A percentile compares a stretch with the other conserved stretches of the same genome.
Evolutionary conservation across 2,329 filamentous ascomycete species (phyloP).

Genomic region (Diplodia seriata): DNA sequence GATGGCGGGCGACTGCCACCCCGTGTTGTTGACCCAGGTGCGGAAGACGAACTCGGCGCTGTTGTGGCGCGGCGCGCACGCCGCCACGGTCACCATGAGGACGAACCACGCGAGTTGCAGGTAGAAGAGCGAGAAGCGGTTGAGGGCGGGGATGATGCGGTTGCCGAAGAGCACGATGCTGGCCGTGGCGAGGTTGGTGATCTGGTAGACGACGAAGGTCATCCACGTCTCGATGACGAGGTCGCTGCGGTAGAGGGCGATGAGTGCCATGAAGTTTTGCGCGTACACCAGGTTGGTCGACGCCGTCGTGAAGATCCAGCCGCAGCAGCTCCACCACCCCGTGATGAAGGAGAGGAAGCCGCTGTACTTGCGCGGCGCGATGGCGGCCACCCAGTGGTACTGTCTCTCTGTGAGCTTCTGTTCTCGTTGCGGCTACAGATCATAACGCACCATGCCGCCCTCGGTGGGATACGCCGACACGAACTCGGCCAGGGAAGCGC

Average conservation of each 20-base stretch:
- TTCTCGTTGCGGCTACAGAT: no score
- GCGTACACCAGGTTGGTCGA: constrained; percentile 35
- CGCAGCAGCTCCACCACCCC: constrained; percentile 32
- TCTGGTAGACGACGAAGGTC: constrained; percentile 34
- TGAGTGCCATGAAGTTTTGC: constrained; percentile 34
- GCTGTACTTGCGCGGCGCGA: constrained; percentile 32
- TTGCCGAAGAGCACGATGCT: constrained; percentile 34
- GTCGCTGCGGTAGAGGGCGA: constrained; percentile 30
- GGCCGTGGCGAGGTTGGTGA: constrained; percentile 32
- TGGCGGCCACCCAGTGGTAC: constrained; percentile 35
- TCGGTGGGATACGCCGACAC: constrained; percentile 34
- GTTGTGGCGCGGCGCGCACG: constrained; percentile 56
- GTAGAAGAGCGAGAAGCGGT: constrained; percentile 33
- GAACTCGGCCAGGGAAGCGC: constrained; percentile 35
- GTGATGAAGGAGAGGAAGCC: constrained; percentile 34
- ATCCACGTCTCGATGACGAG: constrained; percentile 34
- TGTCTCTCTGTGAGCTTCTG: background rate
- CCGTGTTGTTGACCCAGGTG: constrained; percentile 61
- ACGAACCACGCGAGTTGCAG: constrained; percentile 42
- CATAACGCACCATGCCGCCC: constrained; percentile 33
- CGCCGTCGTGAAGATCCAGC: constrained; percentile 34
- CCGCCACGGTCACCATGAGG: constrained; percentile 57
- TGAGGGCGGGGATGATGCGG: constrained; percentile 34
- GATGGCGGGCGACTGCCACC: constrained; percentile 54
- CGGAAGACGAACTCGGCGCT: constrained; percentile 58